These are phyloP conservation scores for Tricholoma sp. DNA, from an alignment of 768 basidiomycete genomes.

Conservation along the genomic window DNA sequence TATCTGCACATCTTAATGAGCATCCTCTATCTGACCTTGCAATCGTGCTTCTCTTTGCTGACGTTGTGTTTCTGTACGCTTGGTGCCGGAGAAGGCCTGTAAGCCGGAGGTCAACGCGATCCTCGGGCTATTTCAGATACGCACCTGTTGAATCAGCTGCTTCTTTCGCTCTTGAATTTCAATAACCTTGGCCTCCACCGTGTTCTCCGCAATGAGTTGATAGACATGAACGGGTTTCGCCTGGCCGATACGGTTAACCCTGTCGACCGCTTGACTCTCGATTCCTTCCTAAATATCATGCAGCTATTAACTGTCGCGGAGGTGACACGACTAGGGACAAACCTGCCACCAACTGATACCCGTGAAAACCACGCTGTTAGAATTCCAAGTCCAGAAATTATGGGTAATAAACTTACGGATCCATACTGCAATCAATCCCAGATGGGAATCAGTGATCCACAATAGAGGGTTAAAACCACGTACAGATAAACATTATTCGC, in stretches of 20 bases:
- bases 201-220: constrained; percentile 85
- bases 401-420: constrained; percentile 54
- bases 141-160: constrained; percentile 66
- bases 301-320: background rate
- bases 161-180: constrained; percentile 89
- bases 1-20: background rate
- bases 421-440: constrained; percentile 49
- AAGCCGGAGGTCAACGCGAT: background rate
- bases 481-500: constrained; percentile 85
- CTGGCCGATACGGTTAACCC: constrained; percentile 84
- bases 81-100: constrained; percentile 84
- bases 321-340: constrained; percentile 2
- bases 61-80: constrained; percentile 65
- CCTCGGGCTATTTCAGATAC: background rate
- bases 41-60: constrained; percentile 78
- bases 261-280: constrained; percentile 78
- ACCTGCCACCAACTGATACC: constrained; percentile 74
- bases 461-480: background rate
- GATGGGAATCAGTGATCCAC: constrained; percentile 1
- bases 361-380: background rate
- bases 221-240: constrained; percentile 80
- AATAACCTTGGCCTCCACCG: constrained; percentile 81
- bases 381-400: background rate
- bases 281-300: constrained; percentile 56
- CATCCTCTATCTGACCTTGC: constrained; percentile 47